Base-by-base conservation (phyloP, 306 rosid genomes). In the Bauhinia variegata region DNA sequence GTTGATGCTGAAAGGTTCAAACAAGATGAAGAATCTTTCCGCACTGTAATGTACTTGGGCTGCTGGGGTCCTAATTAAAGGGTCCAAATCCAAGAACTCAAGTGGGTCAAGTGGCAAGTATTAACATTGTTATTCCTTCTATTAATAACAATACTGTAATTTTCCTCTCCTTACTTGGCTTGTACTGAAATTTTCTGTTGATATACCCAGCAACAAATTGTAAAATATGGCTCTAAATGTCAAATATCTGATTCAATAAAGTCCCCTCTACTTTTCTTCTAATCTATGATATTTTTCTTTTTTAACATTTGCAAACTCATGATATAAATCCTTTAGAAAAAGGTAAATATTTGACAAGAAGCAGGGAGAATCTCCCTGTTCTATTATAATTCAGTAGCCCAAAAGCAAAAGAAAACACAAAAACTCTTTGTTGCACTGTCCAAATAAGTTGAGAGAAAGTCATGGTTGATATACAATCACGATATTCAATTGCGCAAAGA, bases 21-120 rank as follows among this genome's bases (percentile, higher is more conserved):
- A 47, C 76, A 75, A 15, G 76, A 82, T 8, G 91, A 85, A 50
- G 91, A 82, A 46, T 79, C 85, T n/a, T 52, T 77, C 4, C 73
- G 82, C 14, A 79, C 50, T 7, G 87, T 85, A 56, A 80, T 85
- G 87, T 85, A 85, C 63, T 70, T 82, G 65, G 82, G 91, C 54
- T 85, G 87, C 34, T 71, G 75, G 75, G 75, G 75, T 17, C 68
- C 75, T 5, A 71, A 71, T 36, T 49, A 19, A 66, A 36, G 66
- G 42, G 46, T 42, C 56, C 8, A 38, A 13, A 7, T 1, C 23
- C 52, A 1, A 38, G 14, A 32, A 10, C 18, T 60, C 38, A 36
- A 10, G n/a, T n/a, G n/a, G n/a, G n/a, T n/a, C n/a, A n/a, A n/a
- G 10, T 6, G 13, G 37, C 52, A 60, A 41, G 66, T 60, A 60